Evolutionary conservation across 768 basidiomycete genomes (phyloP).

Genomic region (Lactarius hatsudake): DNA sequence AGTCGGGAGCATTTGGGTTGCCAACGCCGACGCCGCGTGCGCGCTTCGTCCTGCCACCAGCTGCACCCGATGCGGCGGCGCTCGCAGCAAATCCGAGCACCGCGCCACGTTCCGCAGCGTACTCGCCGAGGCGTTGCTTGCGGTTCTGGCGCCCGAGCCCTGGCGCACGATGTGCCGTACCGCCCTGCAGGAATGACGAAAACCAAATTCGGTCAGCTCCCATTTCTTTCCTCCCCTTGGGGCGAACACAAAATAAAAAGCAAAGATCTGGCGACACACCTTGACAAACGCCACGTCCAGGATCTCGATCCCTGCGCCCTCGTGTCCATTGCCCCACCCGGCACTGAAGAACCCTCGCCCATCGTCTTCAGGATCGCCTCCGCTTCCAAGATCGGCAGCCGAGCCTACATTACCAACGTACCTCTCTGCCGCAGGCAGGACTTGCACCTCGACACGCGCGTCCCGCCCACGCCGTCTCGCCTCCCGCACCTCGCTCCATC

Average conservation of each 20-base stretch:
- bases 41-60: slow-evolving; percentile 19
- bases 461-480: slow-evolving; percentile 41
- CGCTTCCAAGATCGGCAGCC: slow-evolving; percentile 13
- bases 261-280: slow-evolving; percentile 41
- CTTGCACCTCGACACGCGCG: slow-evolving; percentile 41
- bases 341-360: slow-evolving; percentile 62
- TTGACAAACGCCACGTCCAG: slow-evolving; percentile 59
- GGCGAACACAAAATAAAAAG: neutral
- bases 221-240: neutral
- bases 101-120: slow-evolving; percentile 55
- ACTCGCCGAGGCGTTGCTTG: slow-evolving; percentile 64
- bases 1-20: slow-evolving; percentile 10
- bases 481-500: slow-evolving; percentile 41
- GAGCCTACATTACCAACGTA: slow-evolving; percentile 45
- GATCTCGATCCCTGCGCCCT: slow-evolving; percentile 74
- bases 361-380: slow-evolving; percentile 48
- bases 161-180: slow-evolving; percentile 52
- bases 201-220: neutral
- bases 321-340: slow-evolving; percentile 76
- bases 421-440: slow-evolving; percentile 43
- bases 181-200: slow-evolving; percentile 39
- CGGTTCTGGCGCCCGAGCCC: slow-evolving; percentile 54
- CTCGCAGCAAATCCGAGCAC: slow-evolving; percentile 36
- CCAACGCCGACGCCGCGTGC: slow-evolving; percentile 19
- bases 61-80: slow-evolving; percentile 12